Percentiles rank a stretch among this genome's conserved stretches.
These are phyloP conservation scores for Diaporthe sp. DNA, from an alignment of 2,329 filamentous ascomycete genomes.

Conservation along the genomic window DNA sequence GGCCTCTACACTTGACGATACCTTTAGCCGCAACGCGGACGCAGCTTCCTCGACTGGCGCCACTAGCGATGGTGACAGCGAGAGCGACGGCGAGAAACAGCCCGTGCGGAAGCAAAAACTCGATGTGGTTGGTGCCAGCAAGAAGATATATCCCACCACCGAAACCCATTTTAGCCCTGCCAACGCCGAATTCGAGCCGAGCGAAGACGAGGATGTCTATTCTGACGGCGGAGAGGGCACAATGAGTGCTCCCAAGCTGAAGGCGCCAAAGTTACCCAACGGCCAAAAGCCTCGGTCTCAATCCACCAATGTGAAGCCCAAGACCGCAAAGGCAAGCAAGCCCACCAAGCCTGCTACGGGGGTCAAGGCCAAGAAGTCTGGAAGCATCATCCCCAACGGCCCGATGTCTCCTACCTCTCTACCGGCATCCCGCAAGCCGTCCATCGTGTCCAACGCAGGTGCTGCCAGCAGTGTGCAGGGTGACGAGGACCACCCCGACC, in stretches of 20 bases:
- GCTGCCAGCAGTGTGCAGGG: constrained; percentile 69
- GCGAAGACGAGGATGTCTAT: constrained; percentile 71
- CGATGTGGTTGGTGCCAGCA: constrained; percentile 58
- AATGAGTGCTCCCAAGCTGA: constrained; percentile 57
- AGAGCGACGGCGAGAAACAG: constrained; percentile 74
- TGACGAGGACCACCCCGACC: constrained; percentile 91
- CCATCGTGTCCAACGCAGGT: constrained; percentile 70
- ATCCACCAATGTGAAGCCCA: constrained; percentile 53
- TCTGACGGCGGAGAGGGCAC: constrained; percentile 60
- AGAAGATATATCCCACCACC: constrained; percentile 65
- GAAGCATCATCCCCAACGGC: constrained; percentile 52
- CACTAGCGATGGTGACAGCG: constrained; percentile 82
- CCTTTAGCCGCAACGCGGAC: constrained; percentile 91
- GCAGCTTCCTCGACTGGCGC: constrained; percentile 87
- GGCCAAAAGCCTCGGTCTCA: constrained; percentile 58
- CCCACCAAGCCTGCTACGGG: constrained; percentile 50
- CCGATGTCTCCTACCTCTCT: constrained; percentile 77
- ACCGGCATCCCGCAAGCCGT: constrained; percentile 82
- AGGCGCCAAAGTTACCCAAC: constrained; percentile 53
- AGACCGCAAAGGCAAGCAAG: constrained; percentile 57
- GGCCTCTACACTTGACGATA: constrained; percentile 93
- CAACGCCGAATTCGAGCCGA: constrained; percentile 58
- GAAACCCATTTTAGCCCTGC: constrained; percentile 66
- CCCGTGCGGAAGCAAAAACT: constrained; percentile 71
- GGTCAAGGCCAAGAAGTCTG: constrained; percentile 67